Conservation (phyloP, 2,329 filamentous ascomycete species). For the Escovopsis sp. region DNA sequence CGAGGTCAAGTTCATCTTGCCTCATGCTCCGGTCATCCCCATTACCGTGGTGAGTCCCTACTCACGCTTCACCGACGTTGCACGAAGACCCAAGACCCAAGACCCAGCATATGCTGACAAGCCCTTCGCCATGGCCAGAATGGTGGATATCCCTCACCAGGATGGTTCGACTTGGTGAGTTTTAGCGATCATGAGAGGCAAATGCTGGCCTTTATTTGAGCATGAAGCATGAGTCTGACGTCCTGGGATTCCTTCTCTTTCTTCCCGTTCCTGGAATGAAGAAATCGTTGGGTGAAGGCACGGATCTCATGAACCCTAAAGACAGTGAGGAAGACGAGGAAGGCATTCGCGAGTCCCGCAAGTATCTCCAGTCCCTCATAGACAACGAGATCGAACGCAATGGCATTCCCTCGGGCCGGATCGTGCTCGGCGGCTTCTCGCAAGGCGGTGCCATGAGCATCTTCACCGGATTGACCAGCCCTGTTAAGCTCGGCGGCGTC, state of each 20-base stretch:
- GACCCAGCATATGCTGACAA: too few relatives aligned
- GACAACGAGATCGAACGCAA: constrained; percentile 57
- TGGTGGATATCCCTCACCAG: constrained; percentile 66
- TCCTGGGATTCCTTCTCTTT: too few relatives aligned
- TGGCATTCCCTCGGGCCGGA: constrained; percentile 68
- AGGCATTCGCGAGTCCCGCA: constrained; percentile 58
- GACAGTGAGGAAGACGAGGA: constrained; percentile 44
- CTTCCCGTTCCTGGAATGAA: constrained; percentile 9
- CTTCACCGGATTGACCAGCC: constrained; percentile 60
- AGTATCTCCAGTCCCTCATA: constrained; percentile 68
- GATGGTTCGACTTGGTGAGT: constrained; percentile 68
- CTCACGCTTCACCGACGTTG: background rate
- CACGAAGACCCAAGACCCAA: too few relatives aligned
- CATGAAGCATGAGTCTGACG: too few relatives aligned
- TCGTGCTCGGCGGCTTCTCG: constrained; percentile 75
- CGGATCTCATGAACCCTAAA: background rate
- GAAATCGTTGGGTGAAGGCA: background rate
- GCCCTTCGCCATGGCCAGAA: constrained; percentile 34
- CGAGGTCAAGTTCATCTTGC: constrained; percentile 87
- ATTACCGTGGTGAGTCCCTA: constrained; percentile 44
- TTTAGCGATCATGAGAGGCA: background rate
- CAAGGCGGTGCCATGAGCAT: constrained; percentile 82
- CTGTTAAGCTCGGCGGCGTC: constrained; percentile 69
- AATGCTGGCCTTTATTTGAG: too few relatives aligned
- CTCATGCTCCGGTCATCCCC: constrained; percentile 74